A percentile compares a stretch with the other conserved stretches of the same genome.
Conservation (phyloP, 2,329 filamentous ascomycete genomes). For the Trichophyton schoenleinii region DNA sequence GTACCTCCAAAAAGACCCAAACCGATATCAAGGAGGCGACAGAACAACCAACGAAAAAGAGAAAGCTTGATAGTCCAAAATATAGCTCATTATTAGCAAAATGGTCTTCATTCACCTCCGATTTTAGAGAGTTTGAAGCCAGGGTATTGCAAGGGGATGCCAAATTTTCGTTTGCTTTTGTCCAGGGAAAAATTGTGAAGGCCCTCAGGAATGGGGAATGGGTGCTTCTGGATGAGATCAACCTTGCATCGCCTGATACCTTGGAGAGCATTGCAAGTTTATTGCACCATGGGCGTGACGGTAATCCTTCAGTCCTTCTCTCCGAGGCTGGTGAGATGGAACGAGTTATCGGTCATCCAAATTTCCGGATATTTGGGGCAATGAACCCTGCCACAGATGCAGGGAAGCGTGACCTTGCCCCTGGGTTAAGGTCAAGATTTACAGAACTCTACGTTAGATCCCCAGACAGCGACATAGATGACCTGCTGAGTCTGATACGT, state of each 20-base stretch:
- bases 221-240: constrained; percentile 95
- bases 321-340: constrained; percentile 92
- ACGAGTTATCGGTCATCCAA: constrained; percentile 72
- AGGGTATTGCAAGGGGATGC: constrained; percentile 58
- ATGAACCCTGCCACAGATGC: constrained; percentile 99
- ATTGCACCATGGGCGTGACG: constrained; percentile 57
- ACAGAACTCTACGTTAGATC: constrained; percentile 91
- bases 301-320: constrained; percentile 68
- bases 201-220: constrained; percentile 94
- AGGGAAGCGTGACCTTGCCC: constrained; percentile 85
- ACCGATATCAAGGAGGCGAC: constrained; percentile 29
- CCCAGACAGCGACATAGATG: constrained; percentile 74
- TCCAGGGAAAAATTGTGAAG: constrained; percentile 92
- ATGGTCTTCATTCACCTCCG: constrained; percentile 69
- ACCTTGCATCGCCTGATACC: constrained; percentile 86
- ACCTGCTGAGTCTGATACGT: constrained; percentile 75
- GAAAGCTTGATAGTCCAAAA: constrained; percentile 45
- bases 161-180: constrained; percentile 88
- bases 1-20: constrained; percentile 37
- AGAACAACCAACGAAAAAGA: constrained; percentile 58
- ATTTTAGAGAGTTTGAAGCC: constrained; percentile 64
- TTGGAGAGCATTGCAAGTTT: constrained; percentile 87
- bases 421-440: constrained; percentile 79
- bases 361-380: constrained; percentile 92
- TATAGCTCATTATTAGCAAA: constrained; percentile 47